Evolutionary conservation across 1,284 basidiomycete species (phyloP), one percentile per base, ranked within the genome.

Genomic region (Tylopilus sp.): DNA sequence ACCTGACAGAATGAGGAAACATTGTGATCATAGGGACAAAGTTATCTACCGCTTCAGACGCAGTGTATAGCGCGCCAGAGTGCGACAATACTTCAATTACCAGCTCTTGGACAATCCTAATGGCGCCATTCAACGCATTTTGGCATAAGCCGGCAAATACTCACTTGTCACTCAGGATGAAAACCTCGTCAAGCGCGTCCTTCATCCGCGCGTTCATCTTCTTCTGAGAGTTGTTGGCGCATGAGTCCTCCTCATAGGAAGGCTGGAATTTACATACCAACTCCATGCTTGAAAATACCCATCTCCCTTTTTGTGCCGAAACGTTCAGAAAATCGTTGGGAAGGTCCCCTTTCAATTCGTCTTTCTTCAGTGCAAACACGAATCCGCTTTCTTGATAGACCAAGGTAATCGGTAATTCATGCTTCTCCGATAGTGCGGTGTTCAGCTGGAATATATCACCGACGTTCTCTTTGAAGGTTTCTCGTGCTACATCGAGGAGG

Each of bases 391-490:
- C 82, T 61, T 87, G 82, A 60, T 89, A 88, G 5, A 82, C 70
- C 6, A 91, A 68, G 3, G 75, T 74, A 15, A 92, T 61, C 0
- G 84, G 82, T 2, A 93, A 66, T 3, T 72, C 74, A 54, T 89
- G 78, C 48, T 79, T 71, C 48, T 86, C 78, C 2, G 78, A 73
- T 6, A 91, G 68, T 0, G 69, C 70, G 10, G 73, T 72, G 52
- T 78, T 80, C 31, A 93, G 71, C 43, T 82, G 75, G 53, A 83
- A 81, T 41, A 95, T 92, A 59, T 97, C 93, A 3, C 81, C 78
- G 15, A 93, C 76, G 56, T 95, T 95, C 64, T 97, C 94, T 59
- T 87, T 89, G 71, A 88, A 92, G 0, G 94, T 95, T 62, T 92
- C 88, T 8, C 95, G 80, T 1, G 94, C 95, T 4, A 97, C 89